These are phyloP conservation scores for Candida berthetii DNA, from an alignment of 805 yeast species.

Conservation along the genomic window DNA sequence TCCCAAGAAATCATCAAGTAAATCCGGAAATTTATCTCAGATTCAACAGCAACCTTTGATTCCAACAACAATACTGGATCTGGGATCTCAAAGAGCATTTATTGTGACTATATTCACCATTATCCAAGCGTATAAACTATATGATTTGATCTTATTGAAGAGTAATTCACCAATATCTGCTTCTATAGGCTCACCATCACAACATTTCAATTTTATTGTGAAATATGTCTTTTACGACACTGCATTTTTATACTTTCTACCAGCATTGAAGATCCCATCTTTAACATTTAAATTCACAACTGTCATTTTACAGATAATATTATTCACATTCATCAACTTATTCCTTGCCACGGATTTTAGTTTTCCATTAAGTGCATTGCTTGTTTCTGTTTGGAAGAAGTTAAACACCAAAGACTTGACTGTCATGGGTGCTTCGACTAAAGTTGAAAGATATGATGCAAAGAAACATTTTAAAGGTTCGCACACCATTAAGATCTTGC, in stretches of 20 bases:
- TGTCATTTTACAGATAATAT: conserved; percentile 41
- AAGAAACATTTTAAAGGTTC: conserved; percentile 70
- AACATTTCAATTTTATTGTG: conserved; percentile 53
- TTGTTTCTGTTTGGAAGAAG: conserved; percentile 38
- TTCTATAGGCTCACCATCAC: conserved; percentile 30
- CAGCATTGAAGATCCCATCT: conserved; percentile 70
- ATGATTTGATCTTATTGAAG: conserved; percentile 59
- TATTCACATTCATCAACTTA: conserved; percentile 44
- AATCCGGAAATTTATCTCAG: neutral
- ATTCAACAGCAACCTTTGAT: conserved; percentile 35
- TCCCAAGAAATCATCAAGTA: neutral
- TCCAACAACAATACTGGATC: conserved; percentile 61
- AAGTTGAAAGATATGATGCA: conserved; percentile 18
- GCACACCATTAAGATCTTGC: conserved; percentile 79
- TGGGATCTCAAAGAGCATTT: conserved; percentile 70
- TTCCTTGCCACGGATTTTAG: conserved; percentile 45
- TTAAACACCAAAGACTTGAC: conserved; percentile 41
- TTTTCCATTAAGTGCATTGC: conserved; percentile 35
- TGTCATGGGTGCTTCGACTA: conserved; percentile 41
- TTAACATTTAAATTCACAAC: conserved; percentile 57
- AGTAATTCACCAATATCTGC: conserved; percentile 30
- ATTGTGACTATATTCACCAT: conserved; percentile 59
- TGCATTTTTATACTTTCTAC: conserved; percentile 60
- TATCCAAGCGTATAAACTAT: conserved; percentile 83
- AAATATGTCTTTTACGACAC: conserved; percentile 76